Evolutionary conservation across 108 stramenopile genomes (phyloP).

Genomic region (Epithemia pelagica): DNA sequence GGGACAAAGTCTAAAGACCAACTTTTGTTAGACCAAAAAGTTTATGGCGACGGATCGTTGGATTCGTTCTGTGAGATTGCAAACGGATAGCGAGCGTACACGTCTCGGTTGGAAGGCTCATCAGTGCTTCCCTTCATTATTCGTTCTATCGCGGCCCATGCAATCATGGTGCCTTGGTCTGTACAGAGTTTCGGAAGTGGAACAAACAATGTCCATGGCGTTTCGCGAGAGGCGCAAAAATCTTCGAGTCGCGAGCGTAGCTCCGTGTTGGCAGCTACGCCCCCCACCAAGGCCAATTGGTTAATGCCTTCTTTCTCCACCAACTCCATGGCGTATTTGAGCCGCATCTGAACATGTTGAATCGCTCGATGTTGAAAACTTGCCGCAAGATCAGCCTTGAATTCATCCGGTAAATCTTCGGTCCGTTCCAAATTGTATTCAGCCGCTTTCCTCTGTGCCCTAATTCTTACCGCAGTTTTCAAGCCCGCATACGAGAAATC

Average conservation of each 20-base stretch:
- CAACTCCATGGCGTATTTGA: constrained; percentile 67
- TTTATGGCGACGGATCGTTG: too few species aligned
- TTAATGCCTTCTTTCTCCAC: constrained; percentile 51
- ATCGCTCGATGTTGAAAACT: constrained; percentile 93
- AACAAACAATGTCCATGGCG: constrained; percentile 78
- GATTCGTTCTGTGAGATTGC: too few species aligned
- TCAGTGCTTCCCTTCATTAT: constrained; percentile 77
- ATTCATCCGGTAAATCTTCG: constrained; percentile 36
- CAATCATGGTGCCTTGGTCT: constrained; percentile 94
- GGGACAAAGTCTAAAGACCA: too few species aligned
- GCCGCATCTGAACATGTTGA: constrained; percentile 84
- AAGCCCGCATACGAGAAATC: constrained; percentile 95
- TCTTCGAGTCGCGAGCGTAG: constrained; percentile 65
- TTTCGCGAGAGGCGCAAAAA: constrained; percentile 28
- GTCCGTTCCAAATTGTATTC: constrained; percentile 48
- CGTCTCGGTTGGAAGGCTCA: constrained; percentile 61
- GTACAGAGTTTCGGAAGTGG: constrained; percentile 93
- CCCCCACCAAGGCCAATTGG: constrained; percentile 92
- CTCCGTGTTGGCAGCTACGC: constrained; percentile 94
- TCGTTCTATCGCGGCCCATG: constrained; percentile 94
- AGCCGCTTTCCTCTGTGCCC: constrained; percentile 45
- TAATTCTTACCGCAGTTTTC: constrained; percentile 83
- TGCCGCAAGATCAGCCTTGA: constrained; percentile 84
- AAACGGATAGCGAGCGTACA: constrained; percentile 85
- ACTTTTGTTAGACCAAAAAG: too few species aligned